Conservation (phyloP, 2,329 filamentous ascomycete species). For the Neofusicoccum parvum region DNA sequence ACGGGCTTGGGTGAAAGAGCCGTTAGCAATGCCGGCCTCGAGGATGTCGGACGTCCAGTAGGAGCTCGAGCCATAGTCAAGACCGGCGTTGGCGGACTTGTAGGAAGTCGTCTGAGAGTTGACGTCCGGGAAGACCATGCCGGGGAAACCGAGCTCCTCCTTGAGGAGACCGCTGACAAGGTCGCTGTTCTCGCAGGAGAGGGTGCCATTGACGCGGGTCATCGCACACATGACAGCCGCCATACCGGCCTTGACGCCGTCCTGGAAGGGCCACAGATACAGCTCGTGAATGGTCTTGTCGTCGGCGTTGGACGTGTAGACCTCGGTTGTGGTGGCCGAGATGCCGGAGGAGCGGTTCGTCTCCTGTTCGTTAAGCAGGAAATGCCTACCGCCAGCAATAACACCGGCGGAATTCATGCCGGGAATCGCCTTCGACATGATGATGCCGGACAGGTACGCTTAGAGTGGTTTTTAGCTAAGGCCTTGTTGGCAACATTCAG, state of each 20-base stretch:
- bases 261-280: constrained; percentile 35
- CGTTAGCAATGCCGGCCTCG: constrained; percentile 33
- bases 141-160: constrained; percentile 48
- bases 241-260: constrained; percentile 33
- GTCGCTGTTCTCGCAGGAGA: constrained; percentile 49
- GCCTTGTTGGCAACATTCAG: neutral
- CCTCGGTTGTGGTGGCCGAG: neutral
- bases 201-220: constrained; percentile 48
- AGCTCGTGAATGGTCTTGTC: constrained; percentile 34
- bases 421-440: constrained; percentile 2
- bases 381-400: constrained; percentile 26
- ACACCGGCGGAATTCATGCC: constrained; percentile 14
- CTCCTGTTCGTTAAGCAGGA: constrained; percentile 37
- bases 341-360: constrained; percentile 22
- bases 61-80: constrained; percentile 17
- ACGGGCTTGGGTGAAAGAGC: constrained; percentile 31
- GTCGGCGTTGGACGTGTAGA: constrained; percentile 26
- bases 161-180: constrained; percentile 49
- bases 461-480: no score
- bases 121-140: constrained; percentile 32
- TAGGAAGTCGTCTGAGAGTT: constrained; percentile 30
- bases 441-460: constrained; percentile 5
- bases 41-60: constrained; percentile 28
- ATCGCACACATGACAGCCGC: constrained; percentile 37
- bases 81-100: constrained; percentile 24